These are phyloP conservation scores for Suillus placidus DNA, from an alignment of 768 basidiomycete genomes.

Conservation along the genomic window DNA sequence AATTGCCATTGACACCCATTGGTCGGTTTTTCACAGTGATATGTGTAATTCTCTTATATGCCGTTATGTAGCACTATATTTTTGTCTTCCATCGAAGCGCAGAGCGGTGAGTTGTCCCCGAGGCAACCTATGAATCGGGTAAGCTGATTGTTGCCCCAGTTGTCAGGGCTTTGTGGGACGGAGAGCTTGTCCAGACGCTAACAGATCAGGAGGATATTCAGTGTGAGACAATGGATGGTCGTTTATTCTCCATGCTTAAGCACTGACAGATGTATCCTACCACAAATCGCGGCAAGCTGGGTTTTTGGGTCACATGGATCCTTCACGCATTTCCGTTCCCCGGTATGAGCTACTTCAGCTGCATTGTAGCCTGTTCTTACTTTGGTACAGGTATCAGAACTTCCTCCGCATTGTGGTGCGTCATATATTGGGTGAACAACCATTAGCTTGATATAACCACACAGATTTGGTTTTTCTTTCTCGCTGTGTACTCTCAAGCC, in stretches of 20 bases:
- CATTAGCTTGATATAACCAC: background rate
- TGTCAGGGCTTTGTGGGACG: slow-evolving; percentile 80
- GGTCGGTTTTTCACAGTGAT: slow-evolving; percentile 46
- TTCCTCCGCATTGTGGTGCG: slow-evolving; percentile 67
- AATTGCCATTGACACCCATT: slow-evolving; percentile 89
- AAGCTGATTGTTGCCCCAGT: slow-evolving; percentile 45
- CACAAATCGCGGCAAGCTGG: slow-evolving; percentile 50
- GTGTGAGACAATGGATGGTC: slow-evolving; percentile 46
- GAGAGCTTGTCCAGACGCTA: slow-evolving; percentile 78
- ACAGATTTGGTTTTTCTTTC: slow-evolving; percentile 67
- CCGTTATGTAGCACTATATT: slow-evolving; percentile 64
- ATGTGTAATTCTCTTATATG: slow-evolving; percentile 7
- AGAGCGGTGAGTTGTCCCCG: slow-evolving; percentile 56
- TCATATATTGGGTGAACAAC: background rate
- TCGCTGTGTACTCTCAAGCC: slow-evolving; percentile 81
- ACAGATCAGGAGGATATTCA: slow-evolving; percentile 77
- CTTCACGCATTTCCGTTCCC: slow-evolving; percentile 80
- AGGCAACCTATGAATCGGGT: background rate
- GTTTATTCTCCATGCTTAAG: slow-evolving; percentile 12
- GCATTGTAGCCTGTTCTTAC: background rate
- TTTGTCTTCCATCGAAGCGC: slow-evolving; percentile 82
- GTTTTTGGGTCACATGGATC: slow-evolving; percentile 75
- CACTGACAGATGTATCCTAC: slow-evolving; percentile 65
- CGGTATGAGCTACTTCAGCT: slow-evolving; percentile 40
- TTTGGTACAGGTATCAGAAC: slow-evolving; percentile 72